Base-by-base conservation (phyloP, 2,329 filamentous ascomycete genomes). In the Ophiognomonia clavigignenti-juglandacearum region DNA sequence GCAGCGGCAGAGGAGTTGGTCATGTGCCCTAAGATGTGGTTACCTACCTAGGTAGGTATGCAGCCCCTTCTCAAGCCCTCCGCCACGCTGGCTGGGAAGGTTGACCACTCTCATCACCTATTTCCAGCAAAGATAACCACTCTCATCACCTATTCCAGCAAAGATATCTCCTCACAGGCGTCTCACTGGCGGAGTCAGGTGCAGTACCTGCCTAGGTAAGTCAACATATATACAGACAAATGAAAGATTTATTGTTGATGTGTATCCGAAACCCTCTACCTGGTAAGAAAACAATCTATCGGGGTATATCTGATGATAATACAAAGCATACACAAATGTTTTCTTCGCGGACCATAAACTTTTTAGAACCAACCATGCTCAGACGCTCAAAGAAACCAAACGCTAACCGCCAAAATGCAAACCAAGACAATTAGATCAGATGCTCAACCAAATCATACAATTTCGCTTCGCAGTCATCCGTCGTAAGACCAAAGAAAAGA, bases 291-390 rank as follows among this genome's bases (percentile, higher is more conserved):
- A 26, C 6, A 26, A 34, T 51, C 45, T 51, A 51, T 48, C 37
- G 20, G 48, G 48, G 48, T 51, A 51, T 51, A n/a, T 47, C 35
- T 16, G 7, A 38, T 27, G n/a, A 27, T 23, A n/a, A 18, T 11
- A 31, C 44, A 36, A 29, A 11, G 10, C 29, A 40, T 46, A 41
- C 24, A n/a, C 16, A 36, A 18, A 26, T 22, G 14, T 14, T 18
- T 18, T 35, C 26, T 39, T 27, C 37, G 16, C 16, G 16, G 36
- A 18, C 22, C 11, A 32, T 3, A 22, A 40, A 40, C 43, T 40
- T 46, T 43, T 45, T 23, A 16, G 24, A 23, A 32, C 38, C 47
- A 38, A 16, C 31, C 39, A 22, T 39, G 32, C 39, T 9, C 14
- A 16, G 26, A 26, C 26, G 9, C 35, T 39, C 27, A 20, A 36